Percentiles rank a stretch among this genome's conserved stretches.
These are phyloP conservation scores for Zea mays DNA, from an alignment of 176 grass and related monocot species.

Conservation along the genomic window DNA sequence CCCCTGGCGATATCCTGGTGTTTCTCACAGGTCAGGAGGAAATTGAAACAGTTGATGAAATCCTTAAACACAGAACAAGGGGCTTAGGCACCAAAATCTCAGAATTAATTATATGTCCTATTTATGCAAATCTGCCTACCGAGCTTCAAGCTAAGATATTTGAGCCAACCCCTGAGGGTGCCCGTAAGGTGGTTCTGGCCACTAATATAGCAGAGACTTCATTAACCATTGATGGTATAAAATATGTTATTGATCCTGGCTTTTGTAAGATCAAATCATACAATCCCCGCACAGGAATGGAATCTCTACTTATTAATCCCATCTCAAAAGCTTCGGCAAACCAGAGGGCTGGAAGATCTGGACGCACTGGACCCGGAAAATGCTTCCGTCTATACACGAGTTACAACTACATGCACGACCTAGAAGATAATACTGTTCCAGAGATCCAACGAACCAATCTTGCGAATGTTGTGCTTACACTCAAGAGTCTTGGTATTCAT, in stretches of 20 bases:
- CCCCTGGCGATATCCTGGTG: conserved; percentile 85
- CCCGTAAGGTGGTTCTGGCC: conserved; percentile 86
- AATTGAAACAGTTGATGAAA: conserved; percentile 97
- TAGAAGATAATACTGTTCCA: conserved; percentile 85
- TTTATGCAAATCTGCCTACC: conserved; percentile 90
- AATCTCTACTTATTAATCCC: conserved; percentile 80
- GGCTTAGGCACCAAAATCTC: conserved; percentile 93
- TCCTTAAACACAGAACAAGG: conserved; percentile 83
- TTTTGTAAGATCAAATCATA: conserved; percentile 96
- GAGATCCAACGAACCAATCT: conserved; percentile 94
- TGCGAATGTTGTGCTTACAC: conserved; percentile 88
- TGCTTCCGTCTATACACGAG: conserved; percentile 86
- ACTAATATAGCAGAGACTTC: conserved; percentile 98
- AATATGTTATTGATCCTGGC: conserved; percentile 93
- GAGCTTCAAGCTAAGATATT: conserved; percentile 98
- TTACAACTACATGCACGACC: conserved; percentile 90
- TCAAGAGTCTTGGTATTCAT: conserved; percentile 91
- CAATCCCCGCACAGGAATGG: conserved; percentile 89
- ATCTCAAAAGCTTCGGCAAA: conserved; percentile 95
- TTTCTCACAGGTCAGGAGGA: conserved; percentile 95
- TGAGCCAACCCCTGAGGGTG: conserved; percentile 83
- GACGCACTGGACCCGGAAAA: conserved; percentile 90
- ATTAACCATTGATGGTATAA: conserved; percentile 95
- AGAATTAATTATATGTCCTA: conserved; percentile 88
- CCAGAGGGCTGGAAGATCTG: conserved; percentile 90